A percentile compares a stretch with the other conserved stretches of the same genome.
phyloP scores from a whole-genome alignment of 441 rosid species.

The Erodium moschatum region DNA sequence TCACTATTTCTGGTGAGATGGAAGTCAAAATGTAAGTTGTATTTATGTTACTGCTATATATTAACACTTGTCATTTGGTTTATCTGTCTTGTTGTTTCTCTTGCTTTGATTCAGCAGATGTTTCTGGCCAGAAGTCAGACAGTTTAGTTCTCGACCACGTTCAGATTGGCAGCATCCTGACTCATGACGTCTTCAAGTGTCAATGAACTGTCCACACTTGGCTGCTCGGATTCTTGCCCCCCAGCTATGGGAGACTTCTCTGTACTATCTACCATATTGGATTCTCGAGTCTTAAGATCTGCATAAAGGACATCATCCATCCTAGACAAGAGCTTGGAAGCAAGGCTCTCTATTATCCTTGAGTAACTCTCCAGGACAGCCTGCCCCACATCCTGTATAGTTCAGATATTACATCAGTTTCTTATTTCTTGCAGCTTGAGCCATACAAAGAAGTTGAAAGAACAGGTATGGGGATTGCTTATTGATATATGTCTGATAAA shows the following conservation, averaged over 20 bases:
- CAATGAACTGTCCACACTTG: not conserved
- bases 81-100: not conserved
- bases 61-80: not conserved
- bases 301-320: constrained; percentile 83
- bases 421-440: too few species aligned
- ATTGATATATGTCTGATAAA: too few species aligned
- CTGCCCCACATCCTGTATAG: constrained; percentile 65
- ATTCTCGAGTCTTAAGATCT: constrained; percentile 28
- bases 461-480: not conserved
- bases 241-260: not conserved
- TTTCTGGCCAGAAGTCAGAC: not conserved
- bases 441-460: not conserved
- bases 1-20: not conserved
- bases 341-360: constrained; percentile 84
- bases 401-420: not conserved
- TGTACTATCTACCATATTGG: not conserved
- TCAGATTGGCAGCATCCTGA: constrained; percentile 7
- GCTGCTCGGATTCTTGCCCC: constrained; percentile 8
- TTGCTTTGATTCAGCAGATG: not conserved
- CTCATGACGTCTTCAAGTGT: not conserved
- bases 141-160: not conserved
- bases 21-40: not conserved
- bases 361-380: constrained; percentile 89
- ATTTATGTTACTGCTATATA: not conserved
- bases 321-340: constrained; percentile 65